phyloP scores from a whole-genome alignment of 331 rosid genomes.

The Rhamnella rubrinervis region DNA sequence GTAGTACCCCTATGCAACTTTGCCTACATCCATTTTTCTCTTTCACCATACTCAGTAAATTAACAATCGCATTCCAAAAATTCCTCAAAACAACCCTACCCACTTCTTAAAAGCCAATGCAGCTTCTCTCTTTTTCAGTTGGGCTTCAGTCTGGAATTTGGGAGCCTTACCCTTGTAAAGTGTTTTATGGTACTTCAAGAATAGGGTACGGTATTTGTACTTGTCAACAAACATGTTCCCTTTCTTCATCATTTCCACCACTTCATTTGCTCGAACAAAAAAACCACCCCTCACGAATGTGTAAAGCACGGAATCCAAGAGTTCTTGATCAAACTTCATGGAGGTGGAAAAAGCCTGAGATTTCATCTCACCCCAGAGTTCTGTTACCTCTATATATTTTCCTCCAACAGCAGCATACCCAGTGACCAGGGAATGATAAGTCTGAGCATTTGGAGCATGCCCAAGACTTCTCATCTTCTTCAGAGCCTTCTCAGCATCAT shows the following conservation, averaged over 20 bases:
- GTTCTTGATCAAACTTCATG: constrained; percentile 90
- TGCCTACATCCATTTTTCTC: too few relatives aligned
- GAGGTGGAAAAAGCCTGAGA: constrained; percentile 57
- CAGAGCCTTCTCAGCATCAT: constrained; percentile 86
- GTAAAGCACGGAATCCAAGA: constrained; percentile 80
- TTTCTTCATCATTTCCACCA: constrained; percentile 77
- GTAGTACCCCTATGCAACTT: too few relatives aligned
- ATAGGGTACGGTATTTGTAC: constrained; percentile 77
- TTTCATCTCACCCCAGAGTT: constrained; percentile 93
- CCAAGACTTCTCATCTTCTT: constrained; percentile 86
- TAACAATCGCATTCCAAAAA: neutral
- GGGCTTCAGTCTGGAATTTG: constrained; percentile 70
- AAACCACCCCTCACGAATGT: constrained; percentile 86
- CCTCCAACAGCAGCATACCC: constrained; percentile 91
- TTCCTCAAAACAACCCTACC: constrained; percentile 65
- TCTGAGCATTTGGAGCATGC: constrained; percentile 71
- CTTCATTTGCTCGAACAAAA: constrained; percentile 80
- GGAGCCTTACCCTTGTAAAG: constrained; percentile 86
- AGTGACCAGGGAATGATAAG: constrained; percentile 86
- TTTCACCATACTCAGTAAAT: too few relatives aligned
- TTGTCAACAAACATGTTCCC: constrained; percentile 74
- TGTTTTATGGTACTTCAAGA: constrained; percentile 84
- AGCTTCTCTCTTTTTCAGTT: constrained; percentile 72
- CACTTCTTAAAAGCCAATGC: constrained; percentile 69
- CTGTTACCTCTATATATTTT: constrained; percentile 77